Conservation (phyloP, 2,329 filamentous ascomycete genomes). For the Curvularia sp. region DNA sequence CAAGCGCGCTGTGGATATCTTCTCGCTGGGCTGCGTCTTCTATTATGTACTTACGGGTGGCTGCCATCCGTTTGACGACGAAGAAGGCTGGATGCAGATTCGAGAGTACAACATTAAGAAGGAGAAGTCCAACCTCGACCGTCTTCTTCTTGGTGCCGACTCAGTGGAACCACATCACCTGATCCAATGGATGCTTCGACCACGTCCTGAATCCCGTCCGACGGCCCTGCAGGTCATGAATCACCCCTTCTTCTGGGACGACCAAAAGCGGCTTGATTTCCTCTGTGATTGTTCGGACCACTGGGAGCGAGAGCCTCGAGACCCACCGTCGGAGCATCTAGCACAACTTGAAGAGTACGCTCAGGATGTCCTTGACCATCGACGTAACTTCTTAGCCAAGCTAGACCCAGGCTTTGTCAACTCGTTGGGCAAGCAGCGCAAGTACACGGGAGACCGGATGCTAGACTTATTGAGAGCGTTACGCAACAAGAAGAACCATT, state of each 20-base stretch:
- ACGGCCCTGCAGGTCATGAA: conserved; percentile 81
- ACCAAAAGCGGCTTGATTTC: conserved; percentile 88
- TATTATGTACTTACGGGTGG: conserved; percentile 97
- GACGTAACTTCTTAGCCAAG: conserved; percentile 77
- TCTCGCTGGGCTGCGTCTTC: conserved; percentile 96
- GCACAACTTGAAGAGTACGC: conserved; percentile 62
- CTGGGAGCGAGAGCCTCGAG: conserved; percentile 89
- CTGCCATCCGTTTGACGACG: conserved; percentile 90
- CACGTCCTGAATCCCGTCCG: conserved; percentile 71
- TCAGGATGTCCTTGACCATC: conserved; percentile 58
- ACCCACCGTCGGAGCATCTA: conserved; percentile 76
- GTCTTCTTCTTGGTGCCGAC: conserved; percentile 81
- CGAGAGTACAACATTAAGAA: conserved; percentile 97
- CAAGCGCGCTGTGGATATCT: conserved; percentile 96
- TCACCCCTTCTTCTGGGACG: conserved; percentile 95
- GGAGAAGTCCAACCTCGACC: conserved; percentile 75
- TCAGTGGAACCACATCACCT: conserved; percentile 87
- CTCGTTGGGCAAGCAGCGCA: conserved; percentile 89
- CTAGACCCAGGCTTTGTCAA: conserved; percentile 86
- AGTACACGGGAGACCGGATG: conserved; percentile 85
- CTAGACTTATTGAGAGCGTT: conserved; percentile 87
- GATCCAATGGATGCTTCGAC: conserved; percentile 78
- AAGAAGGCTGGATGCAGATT: conserved; percentile 83
- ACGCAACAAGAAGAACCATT: conserved; percentile 96
- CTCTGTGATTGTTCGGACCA: conserved; percentile 97